Percentiles rank a stretch among this genome's conserved stretches.
Evolutionary conservation across 1,139 yeast genomes (phyloP).

Genomic region (Magnusiomyces fungicola): DNA sequence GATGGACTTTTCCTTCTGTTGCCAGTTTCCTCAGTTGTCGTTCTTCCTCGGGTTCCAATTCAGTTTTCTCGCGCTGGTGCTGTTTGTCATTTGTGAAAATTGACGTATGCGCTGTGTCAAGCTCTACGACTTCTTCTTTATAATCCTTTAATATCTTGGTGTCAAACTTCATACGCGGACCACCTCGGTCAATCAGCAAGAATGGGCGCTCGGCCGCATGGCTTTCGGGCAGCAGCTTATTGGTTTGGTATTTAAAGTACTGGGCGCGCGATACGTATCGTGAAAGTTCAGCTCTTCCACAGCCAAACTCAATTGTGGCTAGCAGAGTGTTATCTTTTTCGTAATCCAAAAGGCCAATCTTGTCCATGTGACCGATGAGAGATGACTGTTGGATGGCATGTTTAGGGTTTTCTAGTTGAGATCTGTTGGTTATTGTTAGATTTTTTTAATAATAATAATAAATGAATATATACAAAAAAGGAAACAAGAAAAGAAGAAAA

Average conservation of each 20-base stretch:
- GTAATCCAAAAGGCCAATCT: slow-evolving; percentile 36
- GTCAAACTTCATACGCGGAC: slow-evolving; percentile 74
- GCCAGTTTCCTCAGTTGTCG: slow-evolving; percentile 11
- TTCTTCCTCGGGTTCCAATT: no score
- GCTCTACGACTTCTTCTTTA: slow-evolving; percentile 18
- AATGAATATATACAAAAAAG: background rate
- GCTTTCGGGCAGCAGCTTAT: background rate
- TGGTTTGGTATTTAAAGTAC: slow-evolving; percentile 16
- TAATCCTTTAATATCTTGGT: slow-evolving; percentile 54
- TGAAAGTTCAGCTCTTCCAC: slow-evolving; percentile 82
- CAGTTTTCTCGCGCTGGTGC: no score
- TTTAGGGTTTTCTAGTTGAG: slow-evolving; percentile 50
- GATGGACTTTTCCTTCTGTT: background rate
- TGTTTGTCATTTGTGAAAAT: no score
- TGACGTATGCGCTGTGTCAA: no score
- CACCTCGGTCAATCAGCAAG: slow-evolving; percentile 68
- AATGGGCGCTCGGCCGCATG: slow-evolving; percentile 33
- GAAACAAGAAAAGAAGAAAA: background rate
- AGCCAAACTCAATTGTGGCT: slow-evolving; percentile 72
- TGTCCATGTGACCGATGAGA: slow-evolving; percentile 59
- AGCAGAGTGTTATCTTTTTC: slow-evolving; percentile 17
- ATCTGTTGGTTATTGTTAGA: background rate
- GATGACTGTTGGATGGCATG: slow-evolving; percentile 83
- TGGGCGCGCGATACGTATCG: slow-evolving; percentile 54
- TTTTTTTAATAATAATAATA: background rate